Percentiles rank a stretch among this genome's conserved stretches.
phyloP scores from a whole-genome alignment of 345 rosid genomes.

The Isatis tinctoria region DNA sequence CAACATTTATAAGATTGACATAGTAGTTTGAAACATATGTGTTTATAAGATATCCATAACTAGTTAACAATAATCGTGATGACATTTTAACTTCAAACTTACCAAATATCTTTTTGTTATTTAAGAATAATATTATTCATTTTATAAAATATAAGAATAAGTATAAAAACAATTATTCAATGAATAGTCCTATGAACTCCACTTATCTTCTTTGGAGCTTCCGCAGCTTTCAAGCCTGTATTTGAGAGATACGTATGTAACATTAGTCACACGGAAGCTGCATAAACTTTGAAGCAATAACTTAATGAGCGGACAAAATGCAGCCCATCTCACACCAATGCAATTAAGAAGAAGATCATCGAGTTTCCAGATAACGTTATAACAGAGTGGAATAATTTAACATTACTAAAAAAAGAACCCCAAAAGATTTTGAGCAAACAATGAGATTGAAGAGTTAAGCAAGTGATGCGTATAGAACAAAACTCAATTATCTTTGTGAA shows the following conservation, averaged over 20 bases:
- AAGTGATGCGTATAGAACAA: not conserved
- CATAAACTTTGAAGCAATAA: not conserved
- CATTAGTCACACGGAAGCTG: slow-evolving; percentile 10
- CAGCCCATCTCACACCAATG: not conserved
- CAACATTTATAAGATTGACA: too few relatives aligned
- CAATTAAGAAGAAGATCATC: not conserved
- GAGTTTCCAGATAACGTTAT: not conserved
- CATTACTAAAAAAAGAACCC: too few relatives aligned
- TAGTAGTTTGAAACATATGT: too few relatives aligned
- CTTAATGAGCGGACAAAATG: not conserved
- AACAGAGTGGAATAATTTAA: too few relatives aligned
- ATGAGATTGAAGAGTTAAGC: not conserved
- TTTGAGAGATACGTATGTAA: not conserved
- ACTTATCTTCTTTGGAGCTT: slow-evolving; percentile 83
- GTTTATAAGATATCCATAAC: too few relatives aligned
- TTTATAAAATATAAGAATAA: too few relatives aligned
- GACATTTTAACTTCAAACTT: too few relatives aligned
- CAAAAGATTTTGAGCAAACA: not conserved
- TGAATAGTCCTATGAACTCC: slow-evolving; percentile 94
- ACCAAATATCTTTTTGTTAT: too few relatives aligned
- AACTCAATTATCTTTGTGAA: slow-evolving; percentile 81
- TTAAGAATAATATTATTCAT: too few relatives aligned
- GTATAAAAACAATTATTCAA: too few relatives aligned
- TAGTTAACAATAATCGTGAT: too few relatives aligned
- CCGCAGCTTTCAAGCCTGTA: slow-evolving; percentile 64